These are phyloP conservation scores for Fusarium aywerte DNA, from an alignment of 2,329 filamentous ascomycete species.

Conservation along the genomic window DNA sequence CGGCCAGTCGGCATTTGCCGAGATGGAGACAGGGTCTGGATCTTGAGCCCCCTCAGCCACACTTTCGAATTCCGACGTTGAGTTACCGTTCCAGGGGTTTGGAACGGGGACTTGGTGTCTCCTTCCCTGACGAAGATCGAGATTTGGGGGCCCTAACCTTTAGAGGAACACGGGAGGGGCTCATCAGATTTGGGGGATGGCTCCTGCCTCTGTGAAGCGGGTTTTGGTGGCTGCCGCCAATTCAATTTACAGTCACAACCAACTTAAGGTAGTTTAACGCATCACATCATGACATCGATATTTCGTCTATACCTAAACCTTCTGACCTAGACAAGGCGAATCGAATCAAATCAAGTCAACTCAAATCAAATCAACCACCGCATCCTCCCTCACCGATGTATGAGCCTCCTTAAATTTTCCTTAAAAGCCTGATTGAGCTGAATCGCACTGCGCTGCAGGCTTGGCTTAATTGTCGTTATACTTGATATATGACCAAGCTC, in stretches of 20 bases:
- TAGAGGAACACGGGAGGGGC: background rate
- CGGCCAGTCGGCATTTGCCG: constrained; percentile 40
- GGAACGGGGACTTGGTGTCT: constrained; percentile 9
- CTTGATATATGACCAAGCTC: background rate
- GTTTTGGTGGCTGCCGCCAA: background rate
- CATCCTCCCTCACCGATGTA: background rate
- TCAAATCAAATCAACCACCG: constrained; percentile 6
- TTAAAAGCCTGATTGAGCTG: background rate
- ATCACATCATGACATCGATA: constrained; percentile 3
- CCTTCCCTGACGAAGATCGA: constrained; percentile 35
- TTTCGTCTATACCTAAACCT: too few species aligned
- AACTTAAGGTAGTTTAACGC: background rate
- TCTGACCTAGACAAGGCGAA: too few species aligned
- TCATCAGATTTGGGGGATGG: constrained; percentile 15
- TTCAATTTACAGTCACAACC: background rate
- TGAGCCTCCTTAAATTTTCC: constrained; percentile 2
- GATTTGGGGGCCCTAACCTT: constrained; percentile 15
- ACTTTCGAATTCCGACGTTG: constrained; percentile 27
- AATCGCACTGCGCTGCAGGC: background rate
- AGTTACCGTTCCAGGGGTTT: constrained; percentile 37
- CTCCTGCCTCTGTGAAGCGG: background rate
- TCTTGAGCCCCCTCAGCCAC: constrained; percentile 34
- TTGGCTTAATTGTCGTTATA: background rate
- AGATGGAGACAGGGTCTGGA: constrained; percentile 34
- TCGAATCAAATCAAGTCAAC: too few species aligned